Base-by-base conservation (phyloP, 148 eudicot genomes). In the Mesembryanthemum crystallinum region DNA sequence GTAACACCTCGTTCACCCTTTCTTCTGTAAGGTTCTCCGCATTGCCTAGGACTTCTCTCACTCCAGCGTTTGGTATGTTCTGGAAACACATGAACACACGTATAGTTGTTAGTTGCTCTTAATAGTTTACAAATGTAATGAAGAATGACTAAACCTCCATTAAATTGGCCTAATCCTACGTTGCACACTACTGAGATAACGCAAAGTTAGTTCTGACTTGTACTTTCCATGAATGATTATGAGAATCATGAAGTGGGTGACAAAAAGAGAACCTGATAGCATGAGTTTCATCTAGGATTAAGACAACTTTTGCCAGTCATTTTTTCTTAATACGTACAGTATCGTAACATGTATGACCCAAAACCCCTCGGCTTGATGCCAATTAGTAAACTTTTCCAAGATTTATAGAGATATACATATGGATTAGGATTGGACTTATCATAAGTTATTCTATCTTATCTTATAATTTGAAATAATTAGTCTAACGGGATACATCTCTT, bases 21-120 rank as follows among this genome's bases (percentile, higher is more conserved):
- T 80, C 88, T 78, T 87, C 88, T 62, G 88, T 76, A 24, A 87
- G 90, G 67, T 11, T 72, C 43, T 87, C 86, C 0, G 20, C 72
- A 39, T 82, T 68, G 27, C 29, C 37, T 18, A 87, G 72, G 37
- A 85, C 35, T n/a, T 64, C 76, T 63, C 65, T 77, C 30, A 78
- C 79, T 71, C 78, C 55, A 60, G 85, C 86, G 39, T 49, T 80
- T 59, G 64, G 76, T 76, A 76, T 58, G 49, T 45, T 32, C 83
- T 81, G 73, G 8, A 28, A 10, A 23, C 66, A 15, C 57, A 25
- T 1, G 24, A 58, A n/a, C n/a, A n/a, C n/a, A n/a, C n/a, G n/a
- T n/a, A n/a, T n/a, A n/a, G n/a, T n/a, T n/a, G n/a, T n/a, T n/a
- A n/a, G n/a, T n/a, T n/a, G n/a, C n/a, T n/a, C n/a, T n/a, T n/a